phyloP scores from a whole-genome alignment of 306 rosid genomes.

The Vigna trinervia region DNA sequence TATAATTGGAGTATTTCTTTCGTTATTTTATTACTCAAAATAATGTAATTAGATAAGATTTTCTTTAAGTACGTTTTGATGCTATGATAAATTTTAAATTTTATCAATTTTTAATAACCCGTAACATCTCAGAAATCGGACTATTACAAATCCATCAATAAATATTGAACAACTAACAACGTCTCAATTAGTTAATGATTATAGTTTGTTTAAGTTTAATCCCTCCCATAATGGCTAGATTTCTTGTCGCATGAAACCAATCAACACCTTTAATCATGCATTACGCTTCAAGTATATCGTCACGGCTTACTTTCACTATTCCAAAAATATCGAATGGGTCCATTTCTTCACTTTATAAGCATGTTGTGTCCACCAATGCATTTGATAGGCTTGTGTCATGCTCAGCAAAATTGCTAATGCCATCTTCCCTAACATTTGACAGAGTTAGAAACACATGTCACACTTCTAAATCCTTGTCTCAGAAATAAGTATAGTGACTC shows the following conservation, averaged over 20 bases:
- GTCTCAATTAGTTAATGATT: background rate
- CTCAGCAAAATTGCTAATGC: background rate
- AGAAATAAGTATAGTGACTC: conserved; percentile 23
- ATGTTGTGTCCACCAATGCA: background rate
- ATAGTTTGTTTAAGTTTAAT: background rate
- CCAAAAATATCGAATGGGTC: background rate
- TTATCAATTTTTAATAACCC: too few relatives aligned
- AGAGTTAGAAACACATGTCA: background rate
- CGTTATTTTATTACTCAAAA: too few relatives aligned
- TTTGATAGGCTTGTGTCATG: conserved; percentile 16
- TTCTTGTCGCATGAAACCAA: background rate
- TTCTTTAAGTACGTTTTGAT: too few relatives aligned
- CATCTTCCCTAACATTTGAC: conserved; percentile 17
- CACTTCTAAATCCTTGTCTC: conserved; percentile 21
- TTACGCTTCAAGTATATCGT: conserved; percentile 1
- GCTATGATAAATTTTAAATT: too few relatives aligned
- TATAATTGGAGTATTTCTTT: too few relatives aligned
- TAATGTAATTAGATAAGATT: too few relatives aligned
- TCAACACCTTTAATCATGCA: background rate
- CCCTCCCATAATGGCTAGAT: background rate
- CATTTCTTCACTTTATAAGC: background rate
- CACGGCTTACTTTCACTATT: conserved; percentile 2
- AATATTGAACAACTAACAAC: background rate
- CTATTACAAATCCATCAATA: background rate
- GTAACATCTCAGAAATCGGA: too few relatives aligned